Evolutionary conservation across 306 rosid species (phyloP), one percentile per base, ranked within the genome.

Genomic region (Prunus kanzakura): DNA sequence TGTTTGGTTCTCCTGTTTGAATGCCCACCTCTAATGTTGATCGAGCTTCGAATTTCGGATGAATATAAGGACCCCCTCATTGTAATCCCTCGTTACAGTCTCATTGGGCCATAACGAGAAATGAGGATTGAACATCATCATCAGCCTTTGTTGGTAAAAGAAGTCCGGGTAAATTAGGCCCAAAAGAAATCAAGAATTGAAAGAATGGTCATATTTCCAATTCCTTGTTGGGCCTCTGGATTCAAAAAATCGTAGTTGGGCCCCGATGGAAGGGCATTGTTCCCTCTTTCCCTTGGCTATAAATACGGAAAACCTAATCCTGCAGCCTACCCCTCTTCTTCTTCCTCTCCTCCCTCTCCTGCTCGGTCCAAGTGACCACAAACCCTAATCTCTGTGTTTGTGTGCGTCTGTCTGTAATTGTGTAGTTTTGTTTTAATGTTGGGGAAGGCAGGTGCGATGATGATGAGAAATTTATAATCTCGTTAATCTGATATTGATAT

Each of bases 401-500:
- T 32, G 10, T 3, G n/a, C 30, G 10, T 64, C 3, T 29, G 0
- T 61, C 41, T 27, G 43, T 18, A 14, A 1, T 2, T 61, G 2
- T 13, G 1, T 61, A 14, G 30, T 23, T 11, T 12, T 60, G 5
- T n/a, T 23, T 22, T 29, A 2, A 32, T 29, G 5, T 1, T 38
- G 62, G 16, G 66, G 41, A 63, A 43, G 25, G 19, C 14, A 10
- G 84, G 71, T 73, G 80, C 87, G 18, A 70, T 84, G 87, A 84
- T 84, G 87, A 80, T 80, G 81, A 73, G 75, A 60, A 63, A 20
- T 19, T 35, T 20, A 80, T 69, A 84, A 84, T 84, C 87, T 84
- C 85, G 87, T 84, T 84, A 84, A 84, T 84, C 87, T 65, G 87
- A 84, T 69, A 50, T 58, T 29, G 4, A 30, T 58, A 55, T 80